These are phyloP conservation scores for Rutidosis leptorrhynchoides DNA, from an alignment of 129 eudicot species.

Conservation along the genomic window DNA sequence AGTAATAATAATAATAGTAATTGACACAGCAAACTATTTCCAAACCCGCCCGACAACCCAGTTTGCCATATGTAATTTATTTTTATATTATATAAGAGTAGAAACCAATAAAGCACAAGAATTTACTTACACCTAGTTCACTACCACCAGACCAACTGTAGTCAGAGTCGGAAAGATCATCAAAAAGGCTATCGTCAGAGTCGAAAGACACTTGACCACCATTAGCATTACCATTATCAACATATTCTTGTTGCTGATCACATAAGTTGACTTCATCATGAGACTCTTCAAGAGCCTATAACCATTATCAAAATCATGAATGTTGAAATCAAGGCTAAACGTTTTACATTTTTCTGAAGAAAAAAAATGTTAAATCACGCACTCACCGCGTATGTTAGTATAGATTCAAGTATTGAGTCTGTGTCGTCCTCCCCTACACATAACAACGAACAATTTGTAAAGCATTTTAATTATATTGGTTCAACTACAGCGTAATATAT, in stretches of 20 bases:
- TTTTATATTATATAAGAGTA: not conserved
- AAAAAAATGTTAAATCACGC: conserved; percentile 1
- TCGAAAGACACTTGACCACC: conserved; percentile 51
- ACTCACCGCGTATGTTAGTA: conserved; percentile 65
- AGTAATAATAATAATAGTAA: no score
- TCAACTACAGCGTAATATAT: not conserved
- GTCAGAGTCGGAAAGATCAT: conserved; percentile 67
- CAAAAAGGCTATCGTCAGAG: conserved; percentile 52
- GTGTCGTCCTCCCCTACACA: conserved; percentile 59
- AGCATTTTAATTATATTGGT: not conserved
- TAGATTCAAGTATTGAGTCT: conserved; percentile 50
- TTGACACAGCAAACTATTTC: not conserved
- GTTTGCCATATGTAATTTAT: not conserved
- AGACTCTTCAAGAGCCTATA: conserved; percentile 60
- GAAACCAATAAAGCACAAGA: conserved; percentile 14
- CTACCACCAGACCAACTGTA: conserved; percentile 48
- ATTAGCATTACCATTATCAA: conserved; percentile 43
- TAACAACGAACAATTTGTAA: conserved; percentile 19
- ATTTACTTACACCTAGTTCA: conserved; percentile 45
- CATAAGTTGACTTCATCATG: conserved; percentile 35
- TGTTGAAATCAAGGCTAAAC: not conserved
- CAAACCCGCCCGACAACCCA: not conserved
- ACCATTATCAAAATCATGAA: conserved; percentile 9
- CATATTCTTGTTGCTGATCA: conserved; percentile 37
- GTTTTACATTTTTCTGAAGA: conserved; percentile 1